Evolutionary conservation across 331 rosid species (phyloP), one percentile per base, ranked within the genome.

Genomic region (Saraca asoca): DNA sequence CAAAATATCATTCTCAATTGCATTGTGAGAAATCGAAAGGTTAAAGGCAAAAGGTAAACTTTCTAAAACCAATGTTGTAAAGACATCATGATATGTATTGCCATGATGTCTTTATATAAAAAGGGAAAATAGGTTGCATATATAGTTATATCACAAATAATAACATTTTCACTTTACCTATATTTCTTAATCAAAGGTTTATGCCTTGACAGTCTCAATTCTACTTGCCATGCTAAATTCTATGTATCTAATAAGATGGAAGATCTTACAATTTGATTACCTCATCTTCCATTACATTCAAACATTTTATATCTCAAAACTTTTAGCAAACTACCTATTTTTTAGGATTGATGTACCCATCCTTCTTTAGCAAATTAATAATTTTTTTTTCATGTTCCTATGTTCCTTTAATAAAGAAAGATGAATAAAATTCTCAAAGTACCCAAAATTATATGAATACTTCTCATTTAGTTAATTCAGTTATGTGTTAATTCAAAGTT

Each of bases 231-330:
- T 14, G 7, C 65, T 54, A 31, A 35, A 33, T 55, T 75, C 41
- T 69, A 61, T 65, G 71, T 34, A 65, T 68, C 53, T 46, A 58
- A 48, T 48, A 54, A 67, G 58, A 64, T 41, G 75, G 59, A 64
- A 68, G 59, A 72, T 68, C 54, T 51, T 31, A 68, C 69, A 67
- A 55, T 72, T 72, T 72, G 68, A 61, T 62, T 59, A 59, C 70
- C 48, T 80, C 71, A 59, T 64, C 51, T 76, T 39, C 70, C 53
- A 72, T 76, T 73, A 69, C 77, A 63, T 68, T 73, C 68, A 51
- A 68, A 42, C 49, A 18, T 56, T 68, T 67, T 58, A 62, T 51
- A 71, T 66, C 67, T 67, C 41, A 52, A 15, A 58, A 64, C 64
- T 35, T 35, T 77, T 51, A 44, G 73, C 55, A 65, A 64, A 35